phyloP scores from a whole-genome alignment of 306 rosid species.

The Abrus precatorius region DNA sequence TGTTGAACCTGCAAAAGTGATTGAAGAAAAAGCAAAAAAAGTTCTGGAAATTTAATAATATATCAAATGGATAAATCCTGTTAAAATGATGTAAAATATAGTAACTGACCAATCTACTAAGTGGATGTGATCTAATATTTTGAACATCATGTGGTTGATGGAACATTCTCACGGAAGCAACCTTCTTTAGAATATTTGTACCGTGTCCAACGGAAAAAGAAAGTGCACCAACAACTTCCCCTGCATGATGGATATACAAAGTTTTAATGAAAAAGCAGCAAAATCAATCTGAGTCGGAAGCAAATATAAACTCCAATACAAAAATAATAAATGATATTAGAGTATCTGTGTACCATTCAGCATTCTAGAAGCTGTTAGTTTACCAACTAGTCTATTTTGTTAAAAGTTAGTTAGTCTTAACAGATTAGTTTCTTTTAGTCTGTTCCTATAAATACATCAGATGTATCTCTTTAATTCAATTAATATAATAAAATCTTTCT shows the following conservation, averaged over 20 bases:
- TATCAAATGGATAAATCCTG: constrained; percentile 12
- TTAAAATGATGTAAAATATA: constrained; percentile 34
- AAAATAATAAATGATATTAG: background rate
- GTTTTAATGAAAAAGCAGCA: constrained; percentile 37
- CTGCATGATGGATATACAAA: constrained; percentile 53
- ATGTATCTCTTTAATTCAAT: no score
- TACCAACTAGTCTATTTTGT: no score
- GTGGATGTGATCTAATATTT: constrained; percentile 64
- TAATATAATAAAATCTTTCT: no score
- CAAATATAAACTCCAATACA: constrained; percentile 13
- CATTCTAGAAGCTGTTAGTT: no score
- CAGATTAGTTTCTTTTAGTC: no score
- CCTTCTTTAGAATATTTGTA: constrained; percentile 72
- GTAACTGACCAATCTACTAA: constrained; percentile 72
- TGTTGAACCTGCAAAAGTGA: constrained; percentile 61
- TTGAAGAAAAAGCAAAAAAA: constrained; percentile 35
- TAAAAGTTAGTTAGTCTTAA: no score
- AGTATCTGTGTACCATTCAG: no score
- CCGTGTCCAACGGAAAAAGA: constrained; percentile 88
- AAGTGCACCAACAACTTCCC: constrained; percentile 92
- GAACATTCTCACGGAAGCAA: constrained; percentile 79
- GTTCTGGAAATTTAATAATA: constrained; percentile 14
- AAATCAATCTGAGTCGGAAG: constrained; percentile 25
- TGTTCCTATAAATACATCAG: no score
- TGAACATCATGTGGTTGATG: constrained; percentile 67